These are phyloP conservation scores for Ustilago sp. DNA, from an alignment of 1,284 basidiomycete genomes.

Conservation along the genomic window DNA sequence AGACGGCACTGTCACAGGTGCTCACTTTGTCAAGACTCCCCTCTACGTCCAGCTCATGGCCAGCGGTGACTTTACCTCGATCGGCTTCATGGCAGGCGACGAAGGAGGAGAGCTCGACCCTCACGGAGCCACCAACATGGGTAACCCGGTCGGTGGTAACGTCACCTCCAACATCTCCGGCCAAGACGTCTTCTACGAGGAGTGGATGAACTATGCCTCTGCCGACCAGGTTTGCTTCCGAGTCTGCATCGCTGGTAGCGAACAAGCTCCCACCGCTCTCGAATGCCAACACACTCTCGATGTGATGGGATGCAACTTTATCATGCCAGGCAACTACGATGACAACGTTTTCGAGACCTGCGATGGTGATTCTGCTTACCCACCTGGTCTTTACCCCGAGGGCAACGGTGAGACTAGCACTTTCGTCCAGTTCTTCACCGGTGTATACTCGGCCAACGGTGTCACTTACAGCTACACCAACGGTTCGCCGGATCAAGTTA, in stretches of 20 bases:
- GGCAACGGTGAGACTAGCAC: conserved; percentile 61
- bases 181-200: conserved; percentile 72
- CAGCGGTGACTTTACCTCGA: conserved; percentile 68
- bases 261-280: conserved; percentile 53
- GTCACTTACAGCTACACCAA: conserved; percentile 62
- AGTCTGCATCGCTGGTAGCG: conserved; percentile 66
- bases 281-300: conserved; percentile 68
- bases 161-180: conserved; percentile 73
- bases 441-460: conserved; percentile 51
- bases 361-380: conserved; percentile 68
- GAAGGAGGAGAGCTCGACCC: conserved; percentile 69
- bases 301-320: conserved; percentile 70
- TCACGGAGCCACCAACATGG: conserved; percentile 69
- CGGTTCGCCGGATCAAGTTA: conserved; percentile 58
- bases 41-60: conserved; percentile 72
- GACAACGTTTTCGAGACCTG: conserved; percentile 65
- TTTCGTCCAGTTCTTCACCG: conserved; percentile 66
- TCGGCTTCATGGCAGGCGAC: conserved; percentile 59
- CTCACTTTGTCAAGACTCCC: conserved; percentile 68
- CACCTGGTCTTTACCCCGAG: conserved; percentile 65
- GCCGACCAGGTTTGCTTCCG: conserved; percentile 67
- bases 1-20: conserved; percentile 66
- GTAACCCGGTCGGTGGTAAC: conserved; percentile 74
- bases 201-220: conserved; percentile 72
- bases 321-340: conserved; percentile 69